These are phyloP conservation scores for Acer saccharum DNA, from an alignment of 345 rosid genomes.

Conservation along the genomic window DNA sequence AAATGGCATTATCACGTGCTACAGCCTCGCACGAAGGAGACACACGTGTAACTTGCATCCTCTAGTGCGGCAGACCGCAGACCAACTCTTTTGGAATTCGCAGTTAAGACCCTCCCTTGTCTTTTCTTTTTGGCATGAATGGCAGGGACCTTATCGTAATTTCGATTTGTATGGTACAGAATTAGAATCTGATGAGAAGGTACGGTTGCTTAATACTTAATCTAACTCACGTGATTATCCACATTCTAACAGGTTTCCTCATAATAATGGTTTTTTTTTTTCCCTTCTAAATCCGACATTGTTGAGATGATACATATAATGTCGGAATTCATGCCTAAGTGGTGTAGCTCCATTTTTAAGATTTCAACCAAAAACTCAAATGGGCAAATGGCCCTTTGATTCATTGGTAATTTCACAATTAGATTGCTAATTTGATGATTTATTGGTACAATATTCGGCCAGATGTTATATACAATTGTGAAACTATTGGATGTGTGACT, in stretches of 20 bases:
- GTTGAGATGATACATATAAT: too few species aligned
- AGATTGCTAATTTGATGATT: too few species aligned
- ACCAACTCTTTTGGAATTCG: not conserved
- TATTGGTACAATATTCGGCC: too few species aligned
- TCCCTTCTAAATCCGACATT: too few species aligned
- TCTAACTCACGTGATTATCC: slow-evolving; percentile 35
- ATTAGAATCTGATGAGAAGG: slow-evolving; percentile 25
- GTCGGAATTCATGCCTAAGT: too few species aligned
- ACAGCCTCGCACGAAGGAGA: slow-evolving; percentile 30
- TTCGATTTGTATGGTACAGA: not conserved
- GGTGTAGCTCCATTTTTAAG: too few species aligned
- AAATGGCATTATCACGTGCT: slow-evolving; percentile 48
- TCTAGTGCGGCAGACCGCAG: slow-evolving; percentile 40
- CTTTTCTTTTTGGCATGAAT: slow-evolving; percentile 18
- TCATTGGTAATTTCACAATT: too few species aligned
- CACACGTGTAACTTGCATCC: slow-evolving; percentile 71
- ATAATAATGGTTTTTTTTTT: not conserved
- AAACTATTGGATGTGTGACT: too few species aligned
- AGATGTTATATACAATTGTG: too few species aligned
- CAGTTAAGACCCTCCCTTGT: not conserved
- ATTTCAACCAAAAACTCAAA: too few species aligned
- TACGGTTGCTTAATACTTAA: slow-evolving; percentile 40
- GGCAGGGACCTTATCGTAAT: slow-evolving; percentile 24
- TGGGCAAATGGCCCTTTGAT: too few species aligned
- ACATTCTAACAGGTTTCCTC: not conserved